Percentiles rank a stretch among this genome's conserved stretches.
Conservation (phyloP, 768 basidiomycete species). For the Hydnomerulius pinastri region DNA sequence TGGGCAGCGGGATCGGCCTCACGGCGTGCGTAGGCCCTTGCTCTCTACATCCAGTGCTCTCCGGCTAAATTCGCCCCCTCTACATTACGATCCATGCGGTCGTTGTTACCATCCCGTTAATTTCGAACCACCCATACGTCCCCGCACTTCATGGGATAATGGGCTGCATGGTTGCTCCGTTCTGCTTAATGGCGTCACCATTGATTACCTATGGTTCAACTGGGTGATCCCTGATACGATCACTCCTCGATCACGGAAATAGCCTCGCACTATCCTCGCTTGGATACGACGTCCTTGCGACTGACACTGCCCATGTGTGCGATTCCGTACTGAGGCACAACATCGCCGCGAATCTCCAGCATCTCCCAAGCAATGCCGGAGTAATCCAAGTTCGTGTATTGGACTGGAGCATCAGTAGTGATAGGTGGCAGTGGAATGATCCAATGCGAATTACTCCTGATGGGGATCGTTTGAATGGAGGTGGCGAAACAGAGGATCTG, state of each 20-base stretch:
- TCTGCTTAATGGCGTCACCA: background rate
- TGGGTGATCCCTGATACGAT: constrained; percentile 1
- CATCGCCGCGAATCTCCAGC: constrained; percentile 48
- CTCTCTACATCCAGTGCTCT: background rate
- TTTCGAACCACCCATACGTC: too few species aligned
- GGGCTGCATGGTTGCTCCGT: too few species aligned
- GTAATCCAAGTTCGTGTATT: constrained; percentile 61
- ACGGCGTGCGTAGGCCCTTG: constrained; percentile 56
- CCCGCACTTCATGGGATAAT: too few species aligned
- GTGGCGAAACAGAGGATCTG: constrained; percentile 17
- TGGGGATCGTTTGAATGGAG: constrained; percentile 22
- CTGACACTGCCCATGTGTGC: constrained; percentile 69
- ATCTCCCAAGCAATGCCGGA: constrained; percentile 39
- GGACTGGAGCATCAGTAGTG: constrained; percentile 66
- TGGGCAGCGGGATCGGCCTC: constrained; percentile 83
- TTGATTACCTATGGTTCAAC: constrained; percentile 2
- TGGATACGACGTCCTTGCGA: constrained; percentile 76
- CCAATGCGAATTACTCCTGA: constrained; percentile 36
- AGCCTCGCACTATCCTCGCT: constrained; percentile 68
- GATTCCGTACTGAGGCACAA: constrained; percentile 63
- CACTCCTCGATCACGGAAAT: constrained; percentile 3
- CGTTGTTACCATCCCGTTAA: background rate
- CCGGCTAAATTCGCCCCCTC: background rate
- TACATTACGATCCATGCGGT: background rate
- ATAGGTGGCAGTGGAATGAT: constrained; percentile 56